Percentiles rank a stretch among this genome's conserved stretches.
phyloP scores from a whole-genome alignment of 2,329 filamentous ascomycete species.

The Aspergillus sojae region DNA sequence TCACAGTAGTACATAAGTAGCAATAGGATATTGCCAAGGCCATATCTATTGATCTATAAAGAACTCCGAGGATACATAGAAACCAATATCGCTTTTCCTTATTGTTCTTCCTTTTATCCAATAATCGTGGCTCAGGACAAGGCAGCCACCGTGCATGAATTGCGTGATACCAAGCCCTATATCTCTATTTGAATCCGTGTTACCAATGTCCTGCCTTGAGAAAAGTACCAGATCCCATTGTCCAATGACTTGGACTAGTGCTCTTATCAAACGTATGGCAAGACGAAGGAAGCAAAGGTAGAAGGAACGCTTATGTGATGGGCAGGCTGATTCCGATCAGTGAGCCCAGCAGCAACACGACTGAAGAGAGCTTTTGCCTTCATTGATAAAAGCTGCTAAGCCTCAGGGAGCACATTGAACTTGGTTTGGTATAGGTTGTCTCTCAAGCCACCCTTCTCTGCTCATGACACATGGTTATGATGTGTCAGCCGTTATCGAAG shows the following conservation, averaged over 20 bases:
- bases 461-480: not conserved
- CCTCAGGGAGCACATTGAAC: not conserved
- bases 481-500: not conserved
- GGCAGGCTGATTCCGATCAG: not conserved
- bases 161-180: conserved; percentile 28
- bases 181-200: not conserved
- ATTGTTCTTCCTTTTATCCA: not conserved
- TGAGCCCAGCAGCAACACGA: not conserved
- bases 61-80: not conserved
- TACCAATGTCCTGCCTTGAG: too few species aligned
- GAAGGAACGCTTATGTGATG: not conserved
- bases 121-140: not conserved
- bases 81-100: not conserved
- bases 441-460: not conserved
- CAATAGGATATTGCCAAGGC: not conserved
- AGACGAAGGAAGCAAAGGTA: not conserved
- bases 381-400: not conserved
- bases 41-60: not conserved
- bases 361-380: not conserved
- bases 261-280: not conserved
- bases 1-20: not conserved
- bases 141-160: conserved; percentile 25
- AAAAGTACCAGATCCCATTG: conserved; percentile 20
- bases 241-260: not conserved
- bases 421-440: not conserved